Base-by-base conservation (phyloP, 345 rosid species). In the Lepidium aucheri region DNA sequence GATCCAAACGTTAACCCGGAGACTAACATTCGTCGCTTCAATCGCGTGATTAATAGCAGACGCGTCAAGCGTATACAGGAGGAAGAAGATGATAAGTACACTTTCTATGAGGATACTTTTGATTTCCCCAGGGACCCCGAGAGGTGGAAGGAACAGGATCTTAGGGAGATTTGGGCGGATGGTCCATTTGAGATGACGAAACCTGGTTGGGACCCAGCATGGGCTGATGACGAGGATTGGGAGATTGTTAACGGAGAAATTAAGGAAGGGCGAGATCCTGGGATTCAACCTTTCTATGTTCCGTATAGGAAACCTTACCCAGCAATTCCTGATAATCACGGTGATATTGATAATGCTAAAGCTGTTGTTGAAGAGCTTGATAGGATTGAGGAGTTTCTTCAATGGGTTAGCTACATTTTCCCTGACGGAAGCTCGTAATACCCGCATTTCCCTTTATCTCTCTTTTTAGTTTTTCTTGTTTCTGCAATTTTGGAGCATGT, bases 321-420 rank as follows among this genome's bases (percentile, higher is more conserved):
- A 9, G 85, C 68, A 1, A 77, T 89, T 43, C 95, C 96, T 0
- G 90, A 85, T 68, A 78, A 85, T 50, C 80, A 89, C 35, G 63
- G 30, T 49, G 92, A 92, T 60, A 83, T 89, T 13, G 65, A 79
- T 18, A 83, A 17, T 64, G 80, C 98, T 5, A 87, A 86, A 65
- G 86, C 70, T 12, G 95, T 85, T 18, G 67, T 91, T 53, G 98
- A 91, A 76, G 98, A 91, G 70, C 71, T 91, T 75, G 96, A 91
- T 82, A 78, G 98, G 77, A 84, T 89, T 72, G 98, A 92, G 76
- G 96, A 89, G 85, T 87, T 89, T 50, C 84, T 92, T 56, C 79
- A 65, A 18, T 89, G 96, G 96, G 93, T 82, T 74, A 92, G 98
- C 98, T 92, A 82, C 84, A 82, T 92, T 81, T 92, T 92, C 76